Evolutionary conservation across 1,139 yeast genomes (phyloP), one percentile per base, ranked within the genome.

Genomic region (Kodamaea anthophila): DNA sequence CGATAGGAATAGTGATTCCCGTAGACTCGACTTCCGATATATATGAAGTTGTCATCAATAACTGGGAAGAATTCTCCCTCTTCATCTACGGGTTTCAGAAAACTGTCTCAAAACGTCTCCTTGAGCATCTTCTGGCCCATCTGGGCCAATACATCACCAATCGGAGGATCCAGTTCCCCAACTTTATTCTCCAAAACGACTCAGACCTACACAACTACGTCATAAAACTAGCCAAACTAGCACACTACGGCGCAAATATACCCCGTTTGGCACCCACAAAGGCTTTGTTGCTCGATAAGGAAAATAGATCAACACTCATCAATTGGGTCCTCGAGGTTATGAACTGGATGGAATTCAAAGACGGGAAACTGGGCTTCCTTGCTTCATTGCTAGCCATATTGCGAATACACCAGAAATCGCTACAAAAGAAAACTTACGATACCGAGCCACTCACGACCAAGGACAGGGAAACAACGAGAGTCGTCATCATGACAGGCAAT

Each of bases 341-440:
- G 32, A 74, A 72, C 38, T 76, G 83, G 83, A 50, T 75, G 15
- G 80, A 74, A 42, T 67, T 71, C 35, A 76, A 75, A 43, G 83
- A 76, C 43, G 78, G 76, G 2, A 60, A 58, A 4, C 23, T 22
- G 29, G 21, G 64, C 7, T 71, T 72, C 39, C 48, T 73, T 30
- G 67, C 75, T 1, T 60, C 70, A 34, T 47, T 73, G 27, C 52
- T 73, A 15, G 71, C 74, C 1, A 40, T 69, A 13, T 38, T 70
- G 7, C 46, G 65, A 4, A 70, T 70, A 6, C 52, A 57, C 14
- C 57, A 65, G 28, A 35, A 53, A 3, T 60, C 58, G 40, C 47
- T 73, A 19, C 45, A 61, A 15, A 34, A 37, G 5, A 60, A 58
- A 26, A 70, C 74, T 0, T 47, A 49, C 30, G 24, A 34, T 24